phyloP scores from a whole-genome alignment of 2,329 filamentous ascomycete genomes.

The Alternaria postmessia region DNA sequence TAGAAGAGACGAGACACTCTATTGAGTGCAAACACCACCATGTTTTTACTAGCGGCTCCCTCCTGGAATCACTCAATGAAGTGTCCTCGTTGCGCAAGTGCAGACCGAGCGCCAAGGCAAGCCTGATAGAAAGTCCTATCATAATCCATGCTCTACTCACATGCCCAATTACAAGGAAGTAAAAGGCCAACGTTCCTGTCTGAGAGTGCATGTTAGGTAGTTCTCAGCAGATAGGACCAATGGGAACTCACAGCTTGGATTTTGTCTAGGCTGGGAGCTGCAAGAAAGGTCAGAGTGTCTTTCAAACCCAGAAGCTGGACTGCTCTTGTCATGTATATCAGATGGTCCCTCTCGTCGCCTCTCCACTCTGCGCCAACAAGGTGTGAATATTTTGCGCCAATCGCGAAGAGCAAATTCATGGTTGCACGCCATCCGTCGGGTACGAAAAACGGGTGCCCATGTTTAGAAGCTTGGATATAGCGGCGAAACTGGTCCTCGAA shows the following conservation, averaged over 20 bases:
- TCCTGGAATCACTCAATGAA: constrained; percentile 25
- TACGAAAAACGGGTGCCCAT: constrained; percentile 17
- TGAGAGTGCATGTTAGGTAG: constrained; percentile 9
- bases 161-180: constrained; percentile 38
- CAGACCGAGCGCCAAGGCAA: constrained; percentile 49
- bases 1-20: constrained; percentile 48
- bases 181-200: constrained; percentile 37
- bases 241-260: constrained; percentile 48
- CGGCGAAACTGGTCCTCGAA: constrained; percentile 33
- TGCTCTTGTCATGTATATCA: constrained; percentile 50
- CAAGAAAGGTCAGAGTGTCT: constrained; percentile 27
- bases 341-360: constrained; percentile 46
- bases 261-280: constrained; percentile 47
- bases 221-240: constrained; percentile 19
- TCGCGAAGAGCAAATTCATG: constrained; percentile 54
- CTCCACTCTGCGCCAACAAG: constrained; percentile 39
- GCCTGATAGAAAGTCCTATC: constrained; percentile 49
- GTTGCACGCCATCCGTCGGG: constrained; percentile 46
- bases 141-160: constrained; percentile 47
- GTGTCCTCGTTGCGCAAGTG: constrained; percentile 50
- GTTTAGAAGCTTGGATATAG: constrained; percentile 17
- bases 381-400: constrained; percentile 51
- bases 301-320: constrained; percentile 33
- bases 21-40: constrained; percentile 53
- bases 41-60: constrained; percentile 46